Base-by-base conservation (phyloP, 2,329 filamentous ascomycete genomes). In the Mariannaea elegans region DNA sequence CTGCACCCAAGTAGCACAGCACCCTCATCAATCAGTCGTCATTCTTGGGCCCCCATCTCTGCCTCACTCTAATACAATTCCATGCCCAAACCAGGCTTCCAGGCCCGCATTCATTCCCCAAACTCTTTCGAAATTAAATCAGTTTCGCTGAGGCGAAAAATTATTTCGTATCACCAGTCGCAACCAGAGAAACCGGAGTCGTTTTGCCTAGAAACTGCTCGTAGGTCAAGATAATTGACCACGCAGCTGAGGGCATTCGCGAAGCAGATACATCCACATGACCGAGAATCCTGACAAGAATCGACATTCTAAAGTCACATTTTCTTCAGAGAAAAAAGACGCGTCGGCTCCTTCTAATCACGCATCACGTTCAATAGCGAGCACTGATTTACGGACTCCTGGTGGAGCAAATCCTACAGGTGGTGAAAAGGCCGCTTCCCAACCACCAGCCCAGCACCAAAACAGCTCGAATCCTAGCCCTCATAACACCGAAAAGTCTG, bases 181-280 rank as follows among this genome's bases (percentile, higher is more conserved):
- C 24, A 27, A n/a, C n/a, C n/a, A n/a, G n/a, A n/a, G n/a, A n/a
- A n/a, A n/a, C n/a, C n/a, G n/a, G n/a, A n/a, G 27, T 34, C 45
- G 6, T 19, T 18, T 18, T 16, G 29, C 27, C 29, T 10, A 34
- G 4, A 32, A 32, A n/a, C 29, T 47, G 45, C 45, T 27, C 29
- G 12, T 47, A 27, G 45, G 27, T 34, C 45, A 34, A 47, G n/a
- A 31, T 23, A 12, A 10, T 47, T 47, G 45, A 34, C 45, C 45
- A 19, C 23, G 45, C 45, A 34, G 45, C 45, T n/a, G 23, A 47
- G 29, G 45, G 45, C 45, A 47, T 31, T 34, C 29, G 19, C 46
- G 31, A 10, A 10, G 32, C 16, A 7, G 10, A 49, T 13, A 38
- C 6, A 16, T 14, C n/a, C 46, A 49, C 31, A 49, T 49, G 46